Percentiles rank a stretch among this genome's conserved stretches.
phyloP scores from a whole-genome alignment of 495 filamentous ascomycete species.

The Tuber borchii region DNA sequence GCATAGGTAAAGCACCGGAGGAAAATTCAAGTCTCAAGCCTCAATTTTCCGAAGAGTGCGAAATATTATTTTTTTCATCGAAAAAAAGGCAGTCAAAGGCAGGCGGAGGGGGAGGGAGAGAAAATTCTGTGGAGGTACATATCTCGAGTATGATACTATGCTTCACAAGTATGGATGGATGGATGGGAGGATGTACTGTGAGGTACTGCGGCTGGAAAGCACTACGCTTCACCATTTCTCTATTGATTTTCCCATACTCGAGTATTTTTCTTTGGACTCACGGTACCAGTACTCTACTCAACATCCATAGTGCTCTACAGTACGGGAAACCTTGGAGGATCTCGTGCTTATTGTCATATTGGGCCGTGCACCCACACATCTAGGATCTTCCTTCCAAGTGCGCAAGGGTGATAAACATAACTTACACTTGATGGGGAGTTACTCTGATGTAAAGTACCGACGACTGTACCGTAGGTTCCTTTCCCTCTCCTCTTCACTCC shows the following conservation, averaged over 20 bases:
- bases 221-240: background rate
- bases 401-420: background rate
- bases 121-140: background rate
- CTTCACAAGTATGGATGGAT: background rate
- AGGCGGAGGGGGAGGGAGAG: background rate
- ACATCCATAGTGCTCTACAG: too few species aligned
- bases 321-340: too few species aligned
- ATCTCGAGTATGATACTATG: background rate
- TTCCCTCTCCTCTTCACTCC: background rate
- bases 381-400: background rate
- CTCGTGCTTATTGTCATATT: too few species aligned
- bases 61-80: background rate
- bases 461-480: too few species aligned
- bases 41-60: background rate
- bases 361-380: background rate
- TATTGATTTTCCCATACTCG: too few species aligned
- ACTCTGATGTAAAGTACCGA: too few species aligned
- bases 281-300: too few species aligned
- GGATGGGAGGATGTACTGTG: background rate
- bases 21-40: background rate
- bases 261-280: too few species aligned
- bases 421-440: too few species aligned
- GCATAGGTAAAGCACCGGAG: too few species aligned
- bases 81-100: background rate
- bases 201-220: too few species aligned